These are phyloP conservation scores for Colletotrichum incanum DNA, from an alignment of 2,329 filamentous ascomycete species.

Conservation along the genomic window DNA sequence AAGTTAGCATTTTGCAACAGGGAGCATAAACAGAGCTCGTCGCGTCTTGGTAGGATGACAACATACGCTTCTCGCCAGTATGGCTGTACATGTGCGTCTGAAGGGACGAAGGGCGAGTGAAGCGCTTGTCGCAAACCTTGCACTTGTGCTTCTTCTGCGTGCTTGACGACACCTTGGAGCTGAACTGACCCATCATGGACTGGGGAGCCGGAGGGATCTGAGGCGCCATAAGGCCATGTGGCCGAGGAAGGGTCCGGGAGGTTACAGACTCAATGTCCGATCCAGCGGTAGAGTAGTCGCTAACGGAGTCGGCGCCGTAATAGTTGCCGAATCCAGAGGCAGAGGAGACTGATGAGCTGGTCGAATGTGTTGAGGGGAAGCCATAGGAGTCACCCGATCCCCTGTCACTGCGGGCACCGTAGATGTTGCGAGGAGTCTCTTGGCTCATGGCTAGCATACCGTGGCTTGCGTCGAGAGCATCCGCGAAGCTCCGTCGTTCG, in stretches of 20 bases:
- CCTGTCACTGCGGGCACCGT: slow-evolving; percentile 78
- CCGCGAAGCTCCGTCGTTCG: slow-evolving; percentile 82
- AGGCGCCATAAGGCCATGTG: slow-evolving; percentile 74
- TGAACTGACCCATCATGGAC: slow-evolving; percentile 99
- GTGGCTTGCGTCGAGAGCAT: slow-evolving; percentile 92
- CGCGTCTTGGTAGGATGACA: not conserved
- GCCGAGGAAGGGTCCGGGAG: slow-evolving; percentile 87
- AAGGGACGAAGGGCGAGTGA: slow-evolving; percentile 92
- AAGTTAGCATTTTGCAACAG: not conserved
- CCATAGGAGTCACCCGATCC: slow-evolving; percentile 90
- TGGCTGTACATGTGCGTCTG: slow-evolving; percentile 99
- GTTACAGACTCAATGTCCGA: slow-evolving; percentile 88
- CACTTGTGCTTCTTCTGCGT: slow-evolving; percentile 99
- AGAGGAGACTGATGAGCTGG: slow-evolving; percentile 93
- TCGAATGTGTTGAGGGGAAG: slow-evolving; percentile 88
- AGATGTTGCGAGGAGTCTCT: slow-evolving; percentile 92
- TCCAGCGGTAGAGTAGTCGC: slow-evolving; percentile 91
- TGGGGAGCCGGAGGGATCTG: slow-evolving; percentile 86
- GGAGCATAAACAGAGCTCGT: not conserved
- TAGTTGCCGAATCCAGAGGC: slow-evolving; percentile 88
- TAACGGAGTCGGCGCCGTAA: slow-evolving; percentile 90
- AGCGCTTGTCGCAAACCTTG: slow-evolving; percentile 98
- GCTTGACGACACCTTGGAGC: slow-evolving; percentile 94
- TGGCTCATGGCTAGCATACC: slow-evolving; percentile 97
- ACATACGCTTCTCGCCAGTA: slow-evolving; percentile 97